A percentile compares a stretch with the other conserved stretches of the same genome.
These are phyloP conservation scores for Apiospora phragmitis DNA, from an alignment of 2,329 filamentous ascomycete genomes.

Conservation along the genomic window DNA sequence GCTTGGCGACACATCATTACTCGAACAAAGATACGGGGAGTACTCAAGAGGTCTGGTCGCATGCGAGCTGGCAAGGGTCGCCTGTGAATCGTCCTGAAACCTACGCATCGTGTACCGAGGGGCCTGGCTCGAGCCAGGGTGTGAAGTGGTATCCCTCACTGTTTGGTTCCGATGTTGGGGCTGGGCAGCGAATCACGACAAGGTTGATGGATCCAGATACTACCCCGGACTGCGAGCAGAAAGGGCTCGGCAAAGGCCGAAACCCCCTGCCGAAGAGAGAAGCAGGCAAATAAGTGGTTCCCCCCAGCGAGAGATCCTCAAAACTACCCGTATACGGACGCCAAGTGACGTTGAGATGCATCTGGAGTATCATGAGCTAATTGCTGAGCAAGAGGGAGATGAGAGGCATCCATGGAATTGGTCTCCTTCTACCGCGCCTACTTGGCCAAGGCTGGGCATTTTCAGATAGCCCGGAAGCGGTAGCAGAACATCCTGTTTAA, in stretches of 20 bases:
- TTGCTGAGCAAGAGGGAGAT: neutral
- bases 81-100: neutral
- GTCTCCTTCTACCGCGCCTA: neutral
- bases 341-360: slow-evolving; percentile 1
- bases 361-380: neutral
- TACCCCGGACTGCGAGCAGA: neutral
- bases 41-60: neutral
- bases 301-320: neutral
- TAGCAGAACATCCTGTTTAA: neutral
- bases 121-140: neutral
- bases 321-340: neutral
- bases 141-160: neutral
- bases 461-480: neutral
- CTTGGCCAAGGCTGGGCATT: slow-evolving; percentile 2
- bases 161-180: neutral
- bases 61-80: neutral
- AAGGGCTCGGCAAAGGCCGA: neutral
- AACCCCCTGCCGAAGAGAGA: neutral
- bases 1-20: slow-evolving; percentile 5
- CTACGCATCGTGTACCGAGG: neutral
- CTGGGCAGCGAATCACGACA: neutral
- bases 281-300: neutral
- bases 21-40: neutral
- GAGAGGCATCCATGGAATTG: neutral
- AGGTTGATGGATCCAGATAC: neutral